Percentiles rank a stretch among this genome's conserved stretches.
phyloP scores from a whole-genome alignment of 768 basidiomycete species.

The Xerocomus brunneocitrinus region DNA sequence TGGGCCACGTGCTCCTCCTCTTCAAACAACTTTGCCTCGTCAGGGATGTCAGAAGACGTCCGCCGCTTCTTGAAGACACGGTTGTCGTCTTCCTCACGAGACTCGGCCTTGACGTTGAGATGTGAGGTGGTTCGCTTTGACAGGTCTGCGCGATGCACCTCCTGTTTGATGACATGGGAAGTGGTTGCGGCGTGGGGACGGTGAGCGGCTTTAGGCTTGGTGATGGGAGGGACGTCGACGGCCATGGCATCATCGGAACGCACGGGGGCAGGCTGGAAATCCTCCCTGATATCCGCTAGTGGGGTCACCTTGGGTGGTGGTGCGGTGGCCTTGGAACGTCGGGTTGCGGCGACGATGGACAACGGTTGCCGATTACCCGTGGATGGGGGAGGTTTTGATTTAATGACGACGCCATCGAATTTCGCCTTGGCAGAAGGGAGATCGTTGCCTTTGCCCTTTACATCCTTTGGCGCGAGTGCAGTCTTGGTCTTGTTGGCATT shows the following conservation, averaged over 20 bases:
- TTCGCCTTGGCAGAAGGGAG: slow-evolving; percentile 41
- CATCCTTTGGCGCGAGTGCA: slow-evolving; percentile 30
- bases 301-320: slow-evolving; percentile 19
- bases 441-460: slow-evolving; percentile 55
- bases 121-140: slow-evolving; percentile 20
- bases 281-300: slow-evolving; percentile 30
- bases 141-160: slow-evolving; percentile 25
- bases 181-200: slow-evolving; percentile 29
- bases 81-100: too few species aligned
- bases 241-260: slow-evolving; percentile 51
- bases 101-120: too few species aligned
- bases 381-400: slow-evolving; percentile 37
- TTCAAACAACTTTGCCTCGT: too few species aligned
- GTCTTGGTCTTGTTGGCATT: slow-evolving; percentile 40
- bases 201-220: slow-evolving; percentile 5
- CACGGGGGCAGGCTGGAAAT: slow-evolving; percentile 10
- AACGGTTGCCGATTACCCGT: slow-evolving; percentile 47
- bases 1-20: too few species aligned
- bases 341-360: slow-evolving; percentile 45
- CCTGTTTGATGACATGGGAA: slow-evolving; percentile 25
- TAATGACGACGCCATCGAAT: slow-evolving; percentile 62
- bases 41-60: too few species aligned
- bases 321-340: slow-evolving; percentile 34
- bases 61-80: too few species aligned
- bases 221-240: slow-evolving; percentile 38